phyloP scores from a whole-genome alignment of 768 basidiomycete genomes.

The Trametes gibbosa region DNA sequence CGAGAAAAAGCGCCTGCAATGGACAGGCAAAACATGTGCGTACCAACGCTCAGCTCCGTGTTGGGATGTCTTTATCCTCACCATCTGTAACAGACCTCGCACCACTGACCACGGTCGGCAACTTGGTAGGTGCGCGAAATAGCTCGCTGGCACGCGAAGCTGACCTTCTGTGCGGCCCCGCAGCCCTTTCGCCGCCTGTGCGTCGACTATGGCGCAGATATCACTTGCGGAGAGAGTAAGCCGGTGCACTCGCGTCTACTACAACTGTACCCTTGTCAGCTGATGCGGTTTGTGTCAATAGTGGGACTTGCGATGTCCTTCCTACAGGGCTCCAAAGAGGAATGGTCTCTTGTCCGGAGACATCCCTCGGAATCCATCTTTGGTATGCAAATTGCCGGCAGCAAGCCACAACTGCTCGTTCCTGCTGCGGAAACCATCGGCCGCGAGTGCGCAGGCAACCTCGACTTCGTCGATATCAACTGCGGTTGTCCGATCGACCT shows the following conservation, averaged over 20 bases:
- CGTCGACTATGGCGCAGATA: conserved; percentile 83
- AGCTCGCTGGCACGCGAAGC: too few relatives aligned
- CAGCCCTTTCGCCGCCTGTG: conserved; percentile 94
- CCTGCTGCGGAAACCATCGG: conserved; percentile 80
- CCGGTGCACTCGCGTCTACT: conserved; percentile 20
- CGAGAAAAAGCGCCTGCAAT: conserved; percentile 87
- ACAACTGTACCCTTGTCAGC: neutral
- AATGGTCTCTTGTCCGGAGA: conserved; percentile 90
- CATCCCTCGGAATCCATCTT: conserved; percentile 87
- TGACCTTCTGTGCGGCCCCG: neutral
- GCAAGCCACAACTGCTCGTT: conserved; percentile 74
- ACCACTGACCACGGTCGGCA: conserved; percentile 93
- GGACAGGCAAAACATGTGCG: conserved; percentile 84
- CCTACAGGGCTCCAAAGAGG: conserved; percentile 82
- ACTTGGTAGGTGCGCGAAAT: conserved; percentile 57
- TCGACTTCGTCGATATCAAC: conserved; percentile 95
- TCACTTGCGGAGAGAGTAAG: conserved; percentile 90
- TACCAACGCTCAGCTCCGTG: neutral
- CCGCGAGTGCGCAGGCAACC: conserved; percentile 56
- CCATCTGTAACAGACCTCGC: conserved; percentile 54
- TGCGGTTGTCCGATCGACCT: conserved; percentile 98
- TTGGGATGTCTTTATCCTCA: conserved; percentile 22
- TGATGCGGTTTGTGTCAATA: conserved; percentile 23
- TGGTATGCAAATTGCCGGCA: conserved; percentile 92
- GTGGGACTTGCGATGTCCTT: conserved; percentile 95